phyloP scores from a whole-genome alignment of 1,284 basidiomycete genomes.

The Schizophyllum amplum region DNA sequence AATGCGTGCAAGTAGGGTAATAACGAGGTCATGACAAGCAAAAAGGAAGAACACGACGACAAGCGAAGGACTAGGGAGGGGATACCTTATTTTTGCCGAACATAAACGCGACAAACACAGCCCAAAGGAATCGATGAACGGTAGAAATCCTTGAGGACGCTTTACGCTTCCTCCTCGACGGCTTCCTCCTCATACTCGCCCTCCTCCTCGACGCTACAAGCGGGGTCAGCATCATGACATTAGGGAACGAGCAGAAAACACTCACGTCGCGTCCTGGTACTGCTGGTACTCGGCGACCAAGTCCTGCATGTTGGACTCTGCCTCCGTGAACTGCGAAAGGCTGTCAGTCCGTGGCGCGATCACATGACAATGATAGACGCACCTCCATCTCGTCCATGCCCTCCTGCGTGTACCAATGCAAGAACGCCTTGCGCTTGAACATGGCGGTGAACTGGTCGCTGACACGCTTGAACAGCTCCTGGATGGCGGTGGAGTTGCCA shows the following conservation, averaged over 20 bases:
- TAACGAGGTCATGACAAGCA: background rate
- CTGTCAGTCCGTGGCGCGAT: conserved; percentile 10
- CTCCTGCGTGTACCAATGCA: conserved; percentile 98
- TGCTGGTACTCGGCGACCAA: conserved; percentile 92
- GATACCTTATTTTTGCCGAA: background rate
- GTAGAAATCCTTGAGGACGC: background rate
- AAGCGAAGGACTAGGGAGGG: background rate
- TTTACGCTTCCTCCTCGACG: conserved; percentile 33
- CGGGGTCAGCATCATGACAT: conserved; percentile 2
- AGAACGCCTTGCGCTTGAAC: conserved; percentile 99
- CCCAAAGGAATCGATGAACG: background rate
- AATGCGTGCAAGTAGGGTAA: background rate
- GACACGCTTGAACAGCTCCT: conserved; percentile 97
- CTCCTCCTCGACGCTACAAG: conserved; percentile 64
- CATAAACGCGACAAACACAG: background rate
- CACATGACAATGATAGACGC: conserved; percentile 15
- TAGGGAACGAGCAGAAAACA: conserved; percentile 13
- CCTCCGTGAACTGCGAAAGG: conserved; percentile 73
- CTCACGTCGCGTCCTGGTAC: conserved; percentile 91
- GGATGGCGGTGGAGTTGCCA: conserved; percentile 96
- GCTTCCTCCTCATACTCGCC: conserved; percentile 76
- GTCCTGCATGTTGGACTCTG: conserved; percentile 96
- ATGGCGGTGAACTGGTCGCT: conserved; percentile 97
- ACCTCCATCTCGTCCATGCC: conserved; percentile 99
- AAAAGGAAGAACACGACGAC: background rate